These are phyloP conservation scores for Gossypium anomalum DNA, from an alignment of 345 rosid species.

Conservation along the genomic window DNA sequence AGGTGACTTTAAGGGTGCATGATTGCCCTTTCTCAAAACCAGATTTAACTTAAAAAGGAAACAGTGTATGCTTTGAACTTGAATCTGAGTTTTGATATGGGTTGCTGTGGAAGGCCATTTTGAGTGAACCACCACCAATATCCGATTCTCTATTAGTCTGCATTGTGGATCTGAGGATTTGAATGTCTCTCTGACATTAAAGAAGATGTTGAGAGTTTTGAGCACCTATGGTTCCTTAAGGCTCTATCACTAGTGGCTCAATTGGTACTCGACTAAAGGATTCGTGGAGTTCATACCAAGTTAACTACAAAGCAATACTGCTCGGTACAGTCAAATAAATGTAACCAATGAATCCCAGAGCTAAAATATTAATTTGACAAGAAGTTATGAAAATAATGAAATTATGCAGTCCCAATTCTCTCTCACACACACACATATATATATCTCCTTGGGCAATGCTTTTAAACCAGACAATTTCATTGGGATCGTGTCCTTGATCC, in stretches of 20 bases:
- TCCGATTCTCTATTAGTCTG: background rate
- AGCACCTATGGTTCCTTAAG: background rate
- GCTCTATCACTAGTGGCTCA: background rate
- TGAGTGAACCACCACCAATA: background rate
- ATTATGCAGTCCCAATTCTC: too few relatives aligned
- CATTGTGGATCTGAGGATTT: background rate
- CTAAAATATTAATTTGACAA: too few relatives aligned
- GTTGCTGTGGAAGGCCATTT: background rate
- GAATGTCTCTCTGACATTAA: too few relatives aligned
- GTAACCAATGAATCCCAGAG: too few relatives aligned
- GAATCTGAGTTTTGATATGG: background rate
- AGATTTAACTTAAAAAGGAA: background rate
- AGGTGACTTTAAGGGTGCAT: background rate
- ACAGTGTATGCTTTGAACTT: background rate
- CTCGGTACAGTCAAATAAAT: too few relatives aligned
- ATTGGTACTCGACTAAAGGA: background rate
- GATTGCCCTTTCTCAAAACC: background rate
- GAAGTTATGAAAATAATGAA: too few relatives aligned
- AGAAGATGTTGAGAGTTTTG: background rate
- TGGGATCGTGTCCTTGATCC: too few relatives aligned
- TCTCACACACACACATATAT: too few relatives aligned
- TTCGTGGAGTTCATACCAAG: too few relatives aligned
- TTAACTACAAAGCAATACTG: too few relatives aligned
- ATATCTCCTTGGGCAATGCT: too few relatives aligned
- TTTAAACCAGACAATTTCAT: too few relatives aligned